Evolutionary conservation across 768 basidiomycete genomes (phyloP).

Genomic region (Tulasnella sp.): DNA sequence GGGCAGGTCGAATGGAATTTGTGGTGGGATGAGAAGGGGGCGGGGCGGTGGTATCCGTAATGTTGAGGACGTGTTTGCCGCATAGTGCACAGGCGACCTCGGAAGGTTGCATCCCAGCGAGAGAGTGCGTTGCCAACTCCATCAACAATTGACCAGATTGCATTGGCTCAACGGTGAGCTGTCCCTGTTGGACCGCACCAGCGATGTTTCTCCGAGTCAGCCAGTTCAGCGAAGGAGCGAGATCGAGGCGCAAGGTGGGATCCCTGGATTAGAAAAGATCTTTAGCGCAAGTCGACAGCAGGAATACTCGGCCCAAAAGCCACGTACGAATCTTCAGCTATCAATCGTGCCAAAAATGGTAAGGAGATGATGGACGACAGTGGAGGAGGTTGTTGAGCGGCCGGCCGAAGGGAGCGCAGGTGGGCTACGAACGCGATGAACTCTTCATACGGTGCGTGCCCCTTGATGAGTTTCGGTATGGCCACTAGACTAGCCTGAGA

Average conservation of each 20-base stretch:
- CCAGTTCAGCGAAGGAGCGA: conserved; percentile 93
- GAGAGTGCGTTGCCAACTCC: conserved; percentile 37
- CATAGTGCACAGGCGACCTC: conserved; percentile 77
- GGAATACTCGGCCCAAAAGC: neutral
- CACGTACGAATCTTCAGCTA: conserved; percentile 81
- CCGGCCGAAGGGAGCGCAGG: conserved; percentile 62
- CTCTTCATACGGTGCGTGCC: conserved; percentile 75
- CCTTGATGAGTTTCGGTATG: conserved; percentile 49
- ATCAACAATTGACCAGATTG: conserved; percentile 56
- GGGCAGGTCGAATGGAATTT: conserved; percentile 28
- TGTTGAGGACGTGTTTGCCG: conserved; percentile 47
- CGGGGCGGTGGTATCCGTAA: conserved; percentile 10
- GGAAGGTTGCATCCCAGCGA: conserved; percentile 27
- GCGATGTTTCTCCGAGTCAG: conserved; percentile 81
- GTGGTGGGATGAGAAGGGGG: conserved; percentile 39
- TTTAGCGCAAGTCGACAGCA: neutral
- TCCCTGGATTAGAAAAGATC: conserved; percentile 50
- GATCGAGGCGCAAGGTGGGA: conserved; percentile 84
- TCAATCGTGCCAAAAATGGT: conserved; percentile 71
- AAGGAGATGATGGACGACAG: conserved; percentile 71
- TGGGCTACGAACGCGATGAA: conserved; percentile 74
- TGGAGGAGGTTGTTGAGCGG: conserved; percentile 56
- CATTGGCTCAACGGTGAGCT: conserved; percentile 85
- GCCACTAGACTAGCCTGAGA: neutral
- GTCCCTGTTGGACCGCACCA: conserved; percentile 79